Base-by-base conservation (phyloP, 2,329 filamentous ascomycete genomes). In the Calonectria fujianensis region DNA sequence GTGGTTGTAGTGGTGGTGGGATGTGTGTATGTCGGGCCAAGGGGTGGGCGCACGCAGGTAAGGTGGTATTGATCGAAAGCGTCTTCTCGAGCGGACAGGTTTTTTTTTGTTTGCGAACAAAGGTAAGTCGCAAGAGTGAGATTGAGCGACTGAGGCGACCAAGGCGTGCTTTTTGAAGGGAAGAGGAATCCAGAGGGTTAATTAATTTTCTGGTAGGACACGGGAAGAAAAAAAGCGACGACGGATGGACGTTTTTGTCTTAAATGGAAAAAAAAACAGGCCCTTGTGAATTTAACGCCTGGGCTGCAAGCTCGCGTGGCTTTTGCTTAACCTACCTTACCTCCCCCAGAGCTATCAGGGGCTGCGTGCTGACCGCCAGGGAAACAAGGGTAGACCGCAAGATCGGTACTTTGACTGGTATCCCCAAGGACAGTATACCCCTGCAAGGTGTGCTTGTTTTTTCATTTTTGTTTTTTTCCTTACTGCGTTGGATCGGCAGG, bases 401-500 rank as follows among this genome's bases (percentile, higher is more conserved):
- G 45, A 63, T 70, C 45, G 69, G 69, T 71, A 67, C 57, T 69
- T 54, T 41, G 52, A 37, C 57, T 50, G 71, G 71, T 64, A 73
- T 73, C 59, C 63, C 66, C 54, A 52, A 39, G 41, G 57, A 70
- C 31, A 29, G 69, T 71, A 72, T 41, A 68, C 71, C 78, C 78
- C 79, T 78, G 79, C 68, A 72, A 72, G 71, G 61, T 75, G 70
- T 61, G 48, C 63, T 57, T 31, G 29, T 65, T 73, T 67, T 61
- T n/a, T 37, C 51, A 72, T 67, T 61, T 54, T 74, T 61, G 72
- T 50, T 72, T 73, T 73, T 75, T 72, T 59, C 73, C 67, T 78
- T 76, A 45, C 78, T 75, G 57, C 41, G 57, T 63, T 76, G 78
- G 79, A 81, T 81, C 79, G 75, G 79, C 79, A 81, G 78, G 79